These are phyloP conservation scores for Amanita pseudoporphyria DNA, from an alignment of 768 basidiomycete genomes.

Conservation along the genomic window DNA sequence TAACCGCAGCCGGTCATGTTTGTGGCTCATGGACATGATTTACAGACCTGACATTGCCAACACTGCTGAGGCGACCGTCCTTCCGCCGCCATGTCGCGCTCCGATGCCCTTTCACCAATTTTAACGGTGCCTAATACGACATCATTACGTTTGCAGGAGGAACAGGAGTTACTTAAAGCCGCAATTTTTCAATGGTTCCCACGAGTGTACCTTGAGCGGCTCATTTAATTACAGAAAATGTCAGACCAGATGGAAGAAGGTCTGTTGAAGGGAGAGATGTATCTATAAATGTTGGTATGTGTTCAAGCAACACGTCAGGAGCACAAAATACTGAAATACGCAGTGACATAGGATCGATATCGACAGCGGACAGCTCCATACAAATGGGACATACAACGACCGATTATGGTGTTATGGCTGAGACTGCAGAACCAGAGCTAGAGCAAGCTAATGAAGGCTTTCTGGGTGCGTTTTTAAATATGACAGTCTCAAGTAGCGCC, in stretches of 20 bases:
- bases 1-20: no score
- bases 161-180: no score
- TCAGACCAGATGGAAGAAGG: no score
- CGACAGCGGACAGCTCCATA: conserved; percentile 94
- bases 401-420: conserved; percentile 93
- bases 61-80: no score
- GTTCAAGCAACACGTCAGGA: no score
- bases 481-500: background rate
- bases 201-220: conserved; percentile 76
- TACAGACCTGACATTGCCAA: no score
- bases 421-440: no score
- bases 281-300: no score
- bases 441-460: conserved; percentile 70
- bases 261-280: no score
- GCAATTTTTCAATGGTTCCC: conserved; percentile 82
- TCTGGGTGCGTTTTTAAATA: conserved; percentile 45
- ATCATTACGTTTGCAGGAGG: conserved; percentile 15
- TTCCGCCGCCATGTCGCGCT: background rate
- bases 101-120: background rate
- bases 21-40: no score
- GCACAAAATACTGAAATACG: conserved; percentile 58
- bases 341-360: conserved; percentile 70
- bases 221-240: conserved; percentile 67
- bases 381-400: conserved; percentile 89
- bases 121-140: background rate